Conservation (phyloP, 2,329 filamentous ascomycete genomes). For the Aspergillus piperis region DNA sequence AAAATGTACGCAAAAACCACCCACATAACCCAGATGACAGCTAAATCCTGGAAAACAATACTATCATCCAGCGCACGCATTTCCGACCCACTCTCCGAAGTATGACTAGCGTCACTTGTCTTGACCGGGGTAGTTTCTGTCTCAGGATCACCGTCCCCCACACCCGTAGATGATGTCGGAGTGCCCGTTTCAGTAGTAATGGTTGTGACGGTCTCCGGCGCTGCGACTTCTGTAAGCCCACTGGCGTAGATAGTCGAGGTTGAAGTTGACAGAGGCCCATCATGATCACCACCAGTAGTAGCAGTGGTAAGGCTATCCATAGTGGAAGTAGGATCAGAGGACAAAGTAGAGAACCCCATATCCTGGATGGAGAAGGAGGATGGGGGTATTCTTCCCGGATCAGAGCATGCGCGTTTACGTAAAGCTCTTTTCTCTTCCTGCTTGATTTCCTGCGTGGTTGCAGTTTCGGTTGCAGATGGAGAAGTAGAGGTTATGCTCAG, state of each 20-base stretch:
- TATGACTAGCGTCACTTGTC: not conserved
- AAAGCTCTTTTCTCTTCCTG: not conserved
- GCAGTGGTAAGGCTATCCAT: not conserved
- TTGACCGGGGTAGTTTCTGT: not conserved
- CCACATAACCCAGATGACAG: too few relatives aligned
- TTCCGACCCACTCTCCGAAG: too few relatives aligned
- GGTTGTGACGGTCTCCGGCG: not conserved
- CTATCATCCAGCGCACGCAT: too few relatives aligned
- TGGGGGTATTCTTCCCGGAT: not conserved
- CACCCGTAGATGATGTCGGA: not conserved
- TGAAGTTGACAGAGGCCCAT: not conserved
- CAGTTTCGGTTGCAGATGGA: too few relatives aligned
- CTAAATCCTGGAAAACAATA: too few relatives aligned
- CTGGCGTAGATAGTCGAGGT: not conserved
- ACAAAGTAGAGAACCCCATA: not conserved
- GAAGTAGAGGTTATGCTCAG: too few relatives aligned
- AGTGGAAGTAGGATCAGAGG: too few relatives aligned
- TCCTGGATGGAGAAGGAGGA: not conserved
- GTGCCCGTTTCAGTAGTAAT: not conserved
- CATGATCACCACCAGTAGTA: too few relatives aligned
- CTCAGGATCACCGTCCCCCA: not conserved
- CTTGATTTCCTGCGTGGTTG: rapidly evolving
- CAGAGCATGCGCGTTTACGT: not conserved
- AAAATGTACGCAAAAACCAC: too few relatives aligned
- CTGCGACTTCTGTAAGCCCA: not conserved